Base-by-base conservation (phyloP, 2,329 filamentous ascomycete genomes). In the Penicillium griseofulvum region DNA sequence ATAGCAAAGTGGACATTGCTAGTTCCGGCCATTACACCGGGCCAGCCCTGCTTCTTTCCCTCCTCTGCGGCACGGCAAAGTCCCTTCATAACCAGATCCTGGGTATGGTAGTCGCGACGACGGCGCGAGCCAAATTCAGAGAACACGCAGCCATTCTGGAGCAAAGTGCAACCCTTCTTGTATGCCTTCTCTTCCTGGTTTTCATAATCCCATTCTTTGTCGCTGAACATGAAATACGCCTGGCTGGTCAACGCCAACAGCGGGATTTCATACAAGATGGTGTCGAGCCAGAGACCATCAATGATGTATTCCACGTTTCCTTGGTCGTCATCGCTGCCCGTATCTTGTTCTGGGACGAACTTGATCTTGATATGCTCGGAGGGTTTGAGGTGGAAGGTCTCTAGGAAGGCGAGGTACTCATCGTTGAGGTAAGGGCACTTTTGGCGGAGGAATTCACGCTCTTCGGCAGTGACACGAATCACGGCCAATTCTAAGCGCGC, bases 1-100 rank as follows among this genome's bases (percentile, higher is more conserved):
- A 96, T 96, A 11, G 94, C 94, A 62, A 99, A 85, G 71, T 97
- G 93, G 4, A 99, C 94, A 68, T 99, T 99, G 73, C 92, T 97
- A 0, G 93, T 96, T 11, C 94, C 94, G 0, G 87, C 84, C 44
- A 97, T 81, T 70, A 86, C 88, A 10, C 93, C 92, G 1, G 81
- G 75, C 68, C 86, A 82, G 0, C 86, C 87, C 37, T 82, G 81
- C 61, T 83, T 79, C 58, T 83, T 78, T 0, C 83, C 88, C 55
- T 91, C 88, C 64, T 87, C 86, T 62, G 86, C 87, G 16, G 94
- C 92, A 64, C 85, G 84, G 36, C 87, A 83, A n/a, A 99, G 78
- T 0, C 94, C 94, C 58, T 88, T 84, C 73, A 99, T 89, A 0
- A 99, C 92, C 42, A 97, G 78, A 28, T 94, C 91, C 64, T 99